Conservation (phyloP, 2,329 filamentous ascomycete genomes). For the Colletotrichum falcatum region DNA sequence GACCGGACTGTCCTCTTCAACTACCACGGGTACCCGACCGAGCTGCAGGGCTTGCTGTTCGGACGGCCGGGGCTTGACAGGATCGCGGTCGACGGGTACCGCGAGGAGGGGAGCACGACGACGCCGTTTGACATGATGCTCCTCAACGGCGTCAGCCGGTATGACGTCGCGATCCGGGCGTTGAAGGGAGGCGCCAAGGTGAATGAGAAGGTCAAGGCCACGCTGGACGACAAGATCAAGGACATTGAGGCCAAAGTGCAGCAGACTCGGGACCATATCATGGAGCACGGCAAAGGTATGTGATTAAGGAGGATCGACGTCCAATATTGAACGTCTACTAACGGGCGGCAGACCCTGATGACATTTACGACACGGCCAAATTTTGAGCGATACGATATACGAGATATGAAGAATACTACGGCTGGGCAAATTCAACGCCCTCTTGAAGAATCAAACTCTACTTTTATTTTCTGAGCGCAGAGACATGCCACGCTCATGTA, state of each 20-base stretch:
- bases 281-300: conserved; percentile 63
- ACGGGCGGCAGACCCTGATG: conserved; percentile 59
- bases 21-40: conserved; percentile 73
- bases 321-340: conserved; percentile 21
- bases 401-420: background rate
- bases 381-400: conserved; percentile 48
- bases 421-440: too few relatives aligned
- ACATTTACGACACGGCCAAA: conserved; percentile 61
- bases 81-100: conserved; percentile 69
- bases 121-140: conserved; percentile 80
- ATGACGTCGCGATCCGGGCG: conserved; percentile 68
- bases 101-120: conserved; percentile 74
- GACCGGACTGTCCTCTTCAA: conserved; percentile 72
- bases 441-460: too few relatives aligned
- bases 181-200: conserved; percentile 59
- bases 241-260: conserved; percentile 61
- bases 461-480: too few relatives aligned
- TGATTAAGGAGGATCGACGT: background rate
- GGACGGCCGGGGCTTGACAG: conserved; percentile 64
- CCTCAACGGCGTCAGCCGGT: conserved; percentile 69
- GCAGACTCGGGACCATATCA: conserved; percentile 65
- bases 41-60: conserved; percentile 72
- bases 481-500: too few relatives aligned
- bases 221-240: conserved; percentile 59
- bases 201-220: conserved; percentile 61